Base-by-base conservation (phyloP, 148 eudicot genomes). In the Vaccinium vitisidaea region DNA sequence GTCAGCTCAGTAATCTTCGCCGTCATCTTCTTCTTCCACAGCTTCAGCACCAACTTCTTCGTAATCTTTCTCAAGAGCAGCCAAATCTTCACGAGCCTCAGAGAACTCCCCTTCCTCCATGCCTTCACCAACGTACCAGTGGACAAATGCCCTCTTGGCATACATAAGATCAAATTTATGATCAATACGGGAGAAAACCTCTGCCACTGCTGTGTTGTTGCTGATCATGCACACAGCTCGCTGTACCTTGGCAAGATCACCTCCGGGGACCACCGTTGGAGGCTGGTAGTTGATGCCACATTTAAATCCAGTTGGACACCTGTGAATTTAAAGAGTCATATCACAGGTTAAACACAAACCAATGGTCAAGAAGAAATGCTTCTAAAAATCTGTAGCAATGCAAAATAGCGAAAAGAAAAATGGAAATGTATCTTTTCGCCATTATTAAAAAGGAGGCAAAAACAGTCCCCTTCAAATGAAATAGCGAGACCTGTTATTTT, bases 61-160 rank as follows among this genome's bases (percentile, higher is more conserved):
- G 7, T 92, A 90, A 82, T 92, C 94, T 77, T 88, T 90, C 87
- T 90, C 94, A 16, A 90, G 92, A 53, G 94, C 94, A 52, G 92
- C 94, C 67, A 92, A 82, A 87, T 90, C 92, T 86, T 92, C 94
- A 84, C 94, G 92, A 59, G 94, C 94, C 86, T 92, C 94, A 1
- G 92, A 90, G 87, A 92, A 92, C 90, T 92, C 94, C 46, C 94
- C 94, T 86, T 92, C 94, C 77, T 92, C 94, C 94, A 92, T 92
- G 75, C 94, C 94, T 82, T 92, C 94, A 74, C 94, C 94, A 46
- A 92, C 94, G 46, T 90, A 92, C 94, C 94, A 92, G 84, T 92
- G 94, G 48, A 92, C 94, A 74, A 92, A 92, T 2, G 94, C 94
- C 87, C 94, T 86, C 87, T 90, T 92, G 69, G 92, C 87, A 63